Conservation (phyloP, 2,329 filamentous ascomycete species). For the Xylaria sp. region DNA sequence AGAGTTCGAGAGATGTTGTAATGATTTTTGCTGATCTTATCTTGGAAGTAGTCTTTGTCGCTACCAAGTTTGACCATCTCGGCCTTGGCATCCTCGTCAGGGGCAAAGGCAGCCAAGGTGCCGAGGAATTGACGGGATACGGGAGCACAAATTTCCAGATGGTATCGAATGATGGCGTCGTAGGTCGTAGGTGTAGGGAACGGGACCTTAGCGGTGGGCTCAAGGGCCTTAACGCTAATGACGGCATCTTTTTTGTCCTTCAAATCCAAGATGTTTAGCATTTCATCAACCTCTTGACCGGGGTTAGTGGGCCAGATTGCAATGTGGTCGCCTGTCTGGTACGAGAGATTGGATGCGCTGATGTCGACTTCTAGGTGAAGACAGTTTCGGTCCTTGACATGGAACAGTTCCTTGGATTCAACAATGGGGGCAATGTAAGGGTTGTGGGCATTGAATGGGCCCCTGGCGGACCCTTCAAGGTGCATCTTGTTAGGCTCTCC, state of each 20-base stretch:
- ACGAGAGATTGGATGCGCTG: slow-evolving; percentile 86
- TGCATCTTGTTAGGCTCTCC: slow-evolving; percentile 98
- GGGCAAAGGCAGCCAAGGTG: slow-evolving; percentile 87
- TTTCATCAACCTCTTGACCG: slow-evolving; percentile 89
- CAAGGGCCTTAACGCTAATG: slow-evolving; percentile 88
- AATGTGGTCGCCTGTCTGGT: slow-evolving; percentile 97
- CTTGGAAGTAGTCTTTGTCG: slow-evolving; percentile 95
- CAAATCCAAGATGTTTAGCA: slow-evolving; percentile 82
- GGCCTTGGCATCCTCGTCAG: slow-evolving; percentile 82
- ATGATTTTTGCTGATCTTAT: slow-evolving; percentile 81
- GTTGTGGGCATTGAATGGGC: slow-evolving; percentile 95
- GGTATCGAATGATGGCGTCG: slow-evolving; percentile 91
- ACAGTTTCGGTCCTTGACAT: slow-evolving; percentile 89
- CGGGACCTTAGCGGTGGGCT: slow-evolving; percentile 95
- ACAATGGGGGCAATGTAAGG: slow-evolving; percentile 94
- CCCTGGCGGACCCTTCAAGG: slow-evolving; percentile 82
- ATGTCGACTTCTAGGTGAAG: slow-evolving; percentile 96
- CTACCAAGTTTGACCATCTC: slow-evolving; percentile 89
- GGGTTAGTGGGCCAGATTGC: slow-evolving; percentile 97
- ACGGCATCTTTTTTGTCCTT: slow-evolving; percentile 81
- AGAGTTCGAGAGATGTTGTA: slow-evolving; percentile 92
- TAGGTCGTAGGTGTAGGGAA: slow-evolving; percentile 98
- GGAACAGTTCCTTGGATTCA: slow-evolving; percentile 92
- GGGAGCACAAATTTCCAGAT: slow-evolving; percentile 95
- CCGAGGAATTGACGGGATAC: slow-evolving; percentile 96